phyloP scores from a whole-genome alignment of 306 rosid species.

The Pterocarpus santalinus region DNA sequence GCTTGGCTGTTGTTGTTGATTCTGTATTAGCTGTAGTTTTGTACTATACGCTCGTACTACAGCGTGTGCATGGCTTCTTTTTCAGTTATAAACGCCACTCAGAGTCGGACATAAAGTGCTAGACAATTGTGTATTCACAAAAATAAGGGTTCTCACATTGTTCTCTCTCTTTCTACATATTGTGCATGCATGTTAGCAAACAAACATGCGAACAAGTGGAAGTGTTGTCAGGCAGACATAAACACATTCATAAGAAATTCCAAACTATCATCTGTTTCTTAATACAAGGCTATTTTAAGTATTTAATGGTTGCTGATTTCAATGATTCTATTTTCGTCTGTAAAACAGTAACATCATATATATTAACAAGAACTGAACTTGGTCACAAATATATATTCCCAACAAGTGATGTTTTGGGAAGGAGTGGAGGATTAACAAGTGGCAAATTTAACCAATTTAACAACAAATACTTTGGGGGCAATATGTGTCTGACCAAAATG shows the following conservation, averaged over 20 bases:
- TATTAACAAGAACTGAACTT: slow-evolving; percentile 3
- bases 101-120: too few species aligned
- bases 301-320: neutral
- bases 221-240: too few species aligned
- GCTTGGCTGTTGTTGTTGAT: too few species aligned
- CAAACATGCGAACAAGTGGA: too few species aligned
- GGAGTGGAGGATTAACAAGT: neutral
- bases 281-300: neutral
- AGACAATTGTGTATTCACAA: too few species aligned
- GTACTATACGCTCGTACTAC: too few species aligned
- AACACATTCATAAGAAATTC: neutral
- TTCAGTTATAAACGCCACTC: too few species aligned
- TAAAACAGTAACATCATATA: neutral
- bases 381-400: neutral
- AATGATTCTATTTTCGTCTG: neutral
- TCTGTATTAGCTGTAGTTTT: too few species aligned
- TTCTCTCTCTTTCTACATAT: too few species aligned
- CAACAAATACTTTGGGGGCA: neutral
- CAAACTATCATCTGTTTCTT: neutral
- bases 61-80: too few species aligned
- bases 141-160: too few species aligned
- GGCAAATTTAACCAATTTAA: slow-evolving; percentile 17
- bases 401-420: slow-evolving; percentile 12
- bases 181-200: too few species aligned
- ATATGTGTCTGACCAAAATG: slow-evolving; percentile 21